These are phyloP conservation scores for Sporothrix protearum DNA, from an alignment of 2,329 filamentous ascomycete genomes.

Conservation along the genomic window DNA sequence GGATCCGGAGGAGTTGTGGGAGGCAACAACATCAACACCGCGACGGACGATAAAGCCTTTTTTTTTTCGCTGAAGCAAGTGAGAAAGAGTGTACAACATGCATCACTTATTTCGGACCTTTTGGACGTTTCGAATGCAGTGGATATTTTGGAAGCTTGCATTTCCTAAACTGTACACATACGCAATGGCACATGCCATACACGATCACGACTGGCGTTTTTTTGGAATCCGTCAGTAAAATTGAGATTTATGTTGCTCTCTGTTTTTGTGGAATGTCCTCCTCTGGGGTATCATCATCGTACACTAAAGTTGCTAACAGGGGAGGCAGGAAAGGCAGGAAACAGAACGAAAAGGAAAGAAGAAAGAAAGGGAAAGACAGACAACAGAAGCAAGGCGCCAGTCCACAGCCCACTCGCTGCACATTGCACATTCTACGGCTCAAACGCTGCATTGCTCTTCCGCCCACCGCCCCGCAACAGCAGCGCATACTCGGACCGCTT, in stretches of 20 bases:
- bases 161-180: no score
- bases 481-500: constrained; percentile 42
- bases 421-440: constrained; percentile 5
- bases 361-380: background rate
- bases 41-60: background rate
- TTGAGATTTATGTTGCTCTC: background rate
- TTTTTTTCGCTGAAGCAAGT: background rate
- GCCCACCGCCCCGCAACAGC: constrained; percentile 36
- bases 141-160: no score
- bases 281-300: constrained; percentile 19
- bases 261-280: background rate
- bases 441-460: constrained; percentile 32
- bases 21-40: background rate
- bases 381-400: background rate
- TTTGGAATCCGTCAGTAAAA: background rate
- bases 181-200: background rate
- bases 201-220: background rate
- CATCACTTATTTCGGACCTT: background rate
- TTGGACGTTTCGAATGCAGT: background rate
- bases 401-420: background rate
- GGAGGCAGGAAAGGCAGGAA: no score
- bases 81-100: background rate
- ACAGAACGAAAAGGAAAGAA: no score
- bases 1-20: no score
- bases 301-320: background rate